Percentiles rank a stretch among this genome's conserved stretches.
Conservation (phyloP, 306 rosid species). For the Gynostemma pentaphyllum region DNA sequence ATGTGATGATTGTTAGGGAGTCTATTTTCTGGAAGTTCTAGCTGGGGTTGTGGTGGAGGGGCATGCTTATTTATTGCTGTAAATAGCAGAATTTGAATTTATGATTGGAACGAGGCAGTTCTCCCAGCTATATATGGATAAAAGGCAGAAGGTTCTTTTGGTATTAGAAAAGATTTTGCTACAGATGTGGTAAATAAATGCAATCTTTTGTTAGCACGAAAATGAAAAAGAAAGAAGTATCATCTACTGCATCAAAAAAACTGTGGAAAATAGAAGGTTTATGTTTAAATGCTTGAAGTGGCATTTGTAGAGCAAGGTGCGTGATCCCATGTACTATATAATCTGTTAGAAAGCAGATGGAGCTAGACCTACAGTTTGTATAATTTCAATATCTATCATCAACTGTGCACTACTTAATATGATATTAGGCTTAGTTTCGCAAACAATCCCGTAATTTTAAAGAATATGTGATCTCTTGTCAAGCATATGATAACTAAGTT, state of each 20-base stretch:
- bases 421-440: neutral
- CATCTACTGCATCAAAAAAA: constrained; percentile 1
- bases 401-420: neutral
- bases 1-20: neutral
- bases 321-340: neutral
- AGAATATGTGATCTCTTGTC: neutral
- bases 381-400: neutral
- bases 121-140: constrained; percentile 2
- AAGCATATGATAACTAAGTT: neutral
- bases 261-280: neutral
- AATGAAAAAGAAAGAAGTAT: neutral
- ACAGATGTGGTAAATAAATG: constrained; percentile 7
- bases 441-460: neutral
- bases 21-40: neutral
- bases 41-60: neutral
- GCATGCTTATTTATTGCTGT: neutral
- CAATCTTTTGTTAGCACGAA: neutral
- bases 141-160: neutral
- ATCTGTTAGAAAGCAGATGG: constrained; percentile 6
- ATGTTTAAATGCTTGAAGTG: neutral
- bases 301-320: constrained; percentile 5
- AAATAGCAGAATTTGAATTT: constrained; percentile 5
- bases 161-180: neutral
- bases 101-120: neutral
- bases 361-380: neutral